A percentile compares a stretch with the other conserved stretches of the same genome.
Conservation (phyloP, 2,329 filamentous ascomycete species). For the Hysterium pulicare region DNA sequence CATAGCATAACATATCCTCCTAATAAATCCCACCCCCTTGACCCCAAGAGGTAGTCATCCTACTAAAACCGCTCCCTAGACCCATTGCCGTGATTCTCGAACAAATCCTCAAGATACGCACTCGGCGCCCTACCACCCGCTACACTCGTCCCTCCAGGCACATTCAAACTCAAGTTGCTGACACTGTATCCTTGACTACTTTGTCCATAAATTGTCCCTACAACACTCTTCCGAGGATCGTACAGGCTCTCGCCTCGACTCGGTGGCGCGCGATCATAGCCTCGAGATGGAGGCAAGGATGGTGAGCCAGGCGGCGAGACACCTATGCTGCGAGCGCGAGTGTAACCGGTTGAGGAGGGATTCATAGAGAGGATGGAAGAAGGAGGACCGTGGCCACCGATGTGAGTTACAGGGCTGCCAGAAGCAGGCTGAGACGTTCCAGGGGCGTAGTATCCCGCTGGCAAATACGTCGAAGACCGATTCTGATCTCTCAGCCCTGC, state of each 20-base stretch:
- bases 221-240: constrained; percentile 38
- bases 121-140: constrained; percentile 74
- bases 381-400: constrained; percentile 38
- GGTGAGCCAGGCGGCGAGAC: constrained; percentile 35
- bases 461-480: constrained; percentile 77
- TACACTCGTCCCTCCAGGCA: constrained; percentile 43
- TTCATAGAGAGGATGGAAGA: constrained; percentile 28
- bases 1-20: too few relatives aligned
- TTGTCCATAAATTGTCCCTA: constrained; percentile 30
- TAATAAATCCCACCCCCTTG: too few relatives aligned
- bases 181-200: constrained; percentile 45
- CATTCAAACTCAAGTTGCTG: constrained; percentile 64
- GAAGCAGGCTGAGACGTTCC: constrained; percentile 52
- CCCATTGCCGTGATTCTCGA: constrained; percentile 64
- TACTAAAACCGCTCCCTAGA: constrained; percentile 31
- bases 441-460: constrained; percentile 86
- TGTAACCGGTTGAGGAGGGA: constrained; percentile 31
- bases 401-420: constrained; percentile 40
- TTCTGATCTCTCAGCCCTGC: constrained; percentile 49
- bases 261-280: constrained; percentile 32
- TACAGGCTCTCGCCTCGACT: constrained; percentile 29
- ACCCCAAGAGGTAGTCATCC: too few relatives aligned
- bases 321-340: constrained; percentile 20
- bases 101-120: constrained; percentile 84
- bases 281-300: constrained; percentile 33